A percentile compares a stretch with the other conserved stretches of the same genome.
phyloP scores from a whole-genome alignment of 2,329 filamentous ascomycete species.

The Arthrobotrys megalospora region DNA sequence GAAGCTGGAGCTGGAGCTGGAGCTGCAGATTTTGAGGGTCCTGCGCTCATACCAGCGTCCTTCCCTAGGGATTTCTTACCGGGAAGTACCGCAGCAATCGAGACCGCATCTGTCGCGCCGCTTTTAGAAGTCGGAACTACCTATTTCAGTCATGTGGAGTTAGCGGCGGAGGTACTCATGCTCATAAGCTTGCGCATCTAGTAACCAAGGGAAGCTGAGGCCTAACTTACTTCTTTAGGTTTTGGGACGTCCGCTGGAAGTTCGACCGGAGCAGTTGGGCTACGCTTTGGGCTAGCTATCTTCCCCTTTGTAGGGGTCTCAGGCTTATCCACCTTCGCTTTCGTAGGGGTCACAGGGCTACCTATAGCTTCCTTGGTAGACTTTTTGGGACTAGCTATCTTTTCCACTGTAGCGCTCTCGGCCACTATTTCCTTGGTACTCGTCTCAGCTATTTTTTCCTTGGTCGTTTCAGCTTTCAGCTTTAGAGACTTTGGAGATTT shows the following conservation, averaged over 20 bases:
- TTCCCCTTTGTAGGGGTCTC: slow-evolving; percentile 5
- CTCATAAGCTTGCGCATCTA: not conserved
- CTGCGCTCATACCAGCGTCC: not conserved
- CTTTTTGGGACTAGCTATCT: not conserved
- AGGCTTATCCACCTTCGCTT: too few relatives aligned
- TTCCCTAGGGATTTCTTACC: not conserved
- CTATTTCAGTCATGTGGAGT: not conserved
- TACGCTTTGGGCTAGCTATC: not conserved
- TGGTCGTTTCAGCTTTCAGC: not conserved
- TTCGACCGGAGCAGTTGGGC: slow-evolving; percentile 3
- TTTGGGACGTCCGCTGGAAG: slow-evolving; percentile 22
- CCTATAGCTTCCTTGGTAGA: not conserved
- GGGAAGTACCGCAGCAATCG: not conserved
- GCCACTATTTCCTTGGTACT: too few relatives aligned
- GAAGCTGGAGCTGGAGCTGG: not conserved
- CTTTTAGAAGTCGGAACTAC: not conserved
- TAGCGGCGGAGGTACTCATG: too few relatives aligned
- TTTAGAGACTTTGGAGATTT: not conserved
- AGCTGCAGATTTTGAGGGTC: not conserved
- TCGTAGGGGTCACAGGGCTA: not conserved
- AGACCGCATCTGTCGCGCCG: not conserved
- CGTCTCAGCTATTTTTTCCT: not conserved
- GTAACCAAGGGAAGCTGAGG: not conserved
- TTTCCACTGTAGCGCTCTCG: too few relatives aligned
- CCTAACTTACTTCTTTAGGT: slow-evolving; percentile 3